Percentiles rank a stretch among this genome's conserved stretches.
These are phyloP conservation scores for Sarcomyxa edulis DNA, from an alignment of 768 basidiomycete species.

Conservation along the genomic window DNA sequence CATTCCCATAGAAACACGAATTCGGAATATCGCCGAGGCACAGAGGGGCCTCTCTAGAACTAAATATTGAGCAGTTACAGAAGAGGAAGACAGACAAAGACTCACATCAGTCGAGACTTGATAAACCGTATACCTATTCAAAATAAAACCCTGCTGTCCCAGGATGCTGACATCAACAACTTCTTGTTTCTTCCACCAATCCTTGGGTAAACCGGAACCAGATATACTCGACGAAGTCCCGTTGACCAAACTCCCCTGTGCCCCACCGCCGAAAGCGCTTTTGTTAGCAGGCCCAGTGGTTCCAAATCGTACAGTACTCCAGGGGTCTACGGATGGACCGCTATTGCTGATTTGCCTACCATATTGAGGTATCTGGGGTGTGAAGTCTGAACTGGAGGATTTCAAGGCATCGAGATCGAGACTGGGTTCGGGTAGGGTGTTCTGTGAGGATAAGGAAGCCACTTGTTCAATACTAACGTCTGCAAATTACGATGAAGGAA, in stretches of 20 bases:
- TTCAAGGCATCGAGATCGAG: slow-evolving; percentile 60
- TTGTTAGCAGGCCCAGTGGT: slow-evolving; percentile 4
- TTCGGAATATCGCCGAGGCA: slow-evolving; percentile 88
- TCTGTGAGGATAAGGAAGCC: slow-evolving; percentile 70
- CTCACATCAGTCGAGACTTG: slow-evolving; percentile 73
- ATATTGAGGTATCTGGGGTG: slow-evolving; percentile 29
- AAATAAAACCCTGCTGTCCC: slow-evolving; percentile 89
- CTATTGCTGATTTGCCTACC: slow-evolving; percentile 38
- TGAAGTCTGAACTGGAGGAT: slow-evolving; percentile 47
- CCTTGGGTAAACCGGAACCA: slow-evolving; percentile 65
- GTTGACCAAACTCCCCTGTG: slow-evolving; percentile 27
- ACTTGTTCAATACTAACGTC: slow-evolving; percentile 80
- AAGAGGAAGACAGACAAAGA: slow-evolving; percentile 9
- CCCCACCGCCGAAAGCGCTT: slow-evolving; percentile 1
- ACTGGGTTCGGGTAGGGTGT: slow-evolving; percentile 70
- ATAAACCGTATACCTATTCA: slow-evolving; percentile 85
- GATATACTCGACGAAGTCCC: slow-evolving; percentile 55
- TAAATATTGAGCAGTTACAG: slow-evolving; percentile 7
- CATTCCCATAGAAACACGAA: slow-evolving; percentile 90
- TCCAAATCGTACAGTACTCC: slow-evolving; percentile 40
- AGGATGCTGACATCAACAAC: slow-evolving; percentile 63
- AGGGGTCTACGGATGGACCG: slow-evolving; percentile 56
- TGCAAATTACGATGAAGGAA: slow-evolving; percentile 27
- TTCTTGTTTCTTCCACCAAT: slow-evolving; percentile 89
- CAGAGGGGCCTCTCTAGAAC: slow-evolving; percentile 55